A percentile compares a stretch with the other conserved stretches of the same genome.
Evolutionary conservation across 2,329 filamentous ascomycete genomes (phyloP).

Genomic region (Trichoderma endophyticum): DNA sequence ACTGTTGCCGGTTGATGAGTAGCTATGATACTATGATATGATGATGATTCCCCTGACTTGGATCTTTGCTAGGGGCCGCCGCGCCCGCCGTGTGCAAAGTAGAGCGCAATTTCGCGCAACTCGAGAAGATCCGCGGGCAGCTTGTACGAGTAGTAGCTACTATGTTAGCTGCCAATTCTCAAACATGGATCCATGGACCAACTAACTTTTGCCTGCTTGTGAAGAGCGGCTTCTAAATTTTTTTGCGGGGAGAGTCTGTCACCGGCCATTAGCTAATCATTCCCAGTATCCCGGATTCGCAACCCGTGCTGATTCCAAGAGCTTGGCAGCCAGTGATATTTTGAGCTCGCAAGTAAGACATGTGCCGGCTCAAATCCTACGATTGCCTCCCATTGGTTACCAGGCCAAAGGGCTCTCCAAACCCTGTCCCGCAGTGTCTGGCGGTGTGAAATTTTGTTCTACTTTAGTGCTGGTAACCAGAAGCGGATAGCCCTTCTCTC

Average conservation of each 20-base stretch:
- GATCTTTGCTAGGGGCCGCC: neutral
- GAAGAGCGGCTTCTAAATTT: neutral
- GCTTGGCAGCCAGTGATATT: neutral
- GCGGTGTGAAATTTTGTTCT: neutral
- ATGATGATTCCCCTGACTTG: neutral
- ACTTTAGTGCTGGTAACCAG: neutral
- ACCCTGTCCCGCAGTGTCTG: neutral
- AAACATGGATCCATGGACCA: neutral
- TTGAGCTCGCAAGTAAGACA: neutral
- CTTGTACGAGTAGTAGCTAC: neutral
- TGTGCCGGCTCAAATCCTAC: neutral
- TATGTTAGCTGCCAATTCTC: neutral
- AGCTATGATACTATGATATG: neutral
- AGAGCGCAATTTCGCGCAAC: neutral
- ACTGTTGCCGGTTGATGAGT: neutral
- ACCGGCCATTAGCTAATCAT: neutral
- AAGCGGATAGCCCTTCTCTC: neutral
- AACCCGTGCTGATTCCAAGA: neutral
- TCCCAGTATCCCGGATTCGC: neutral
- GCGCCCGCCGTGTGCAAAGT: neutral
- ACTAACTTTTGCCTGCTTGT: too few relatives aligned
- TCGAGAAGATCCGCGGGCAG: neutral
- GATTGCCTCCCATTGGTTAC: constrained; percentile 9
- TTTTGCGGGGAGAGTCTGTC: neutral
- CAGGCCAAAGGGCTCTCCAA: neutral